Conservation (phyloP, 345 rosid species). For the Syzygium aqueum region DNA sequence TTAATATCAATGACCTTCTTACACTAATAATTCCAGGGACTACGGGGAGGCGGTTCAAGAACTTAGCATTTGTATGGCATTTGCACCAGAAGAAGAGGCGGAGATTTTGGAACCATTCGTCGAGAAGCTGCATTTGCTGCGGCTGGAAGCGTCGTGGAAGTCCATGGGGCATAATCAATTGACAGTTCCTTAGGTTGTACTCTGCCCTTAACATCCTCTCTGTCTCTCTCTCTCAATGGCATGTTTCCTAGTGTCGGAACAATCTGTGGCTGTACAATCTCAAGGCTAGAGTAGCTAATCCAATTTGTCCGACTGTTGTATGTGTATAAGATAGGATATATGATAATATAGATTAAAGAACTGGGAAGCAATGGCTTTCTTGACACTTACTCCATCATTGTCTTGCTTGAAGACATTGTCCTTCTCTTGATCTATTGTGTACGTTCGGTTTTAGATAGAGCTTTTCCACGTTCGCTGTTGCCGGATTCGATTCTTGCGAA, state of each 20-base stretch:
- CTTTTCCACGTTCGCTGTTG: background rate
- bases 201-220: background rate
- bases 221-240: background rate
- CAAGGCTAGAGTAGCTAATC: background rate
- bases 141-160: conserved; percentile 61
- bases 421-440: background rate
- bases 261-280: background rate
- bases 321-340: background rate
- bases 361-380: background rate
- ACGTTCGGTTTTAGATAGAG: background rate
- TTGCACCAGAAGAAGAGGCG: conserved; percentile 73
- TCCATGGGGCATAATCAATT: conserved; percentile 52
- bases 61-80: conserved; percentile 91
- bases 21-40: conserved; percentile 28
- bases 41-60: conserved; percentile 80
- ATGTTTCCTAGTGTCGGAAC: background rate
- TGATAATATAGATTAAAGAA: background rate
- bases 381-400: background rate
- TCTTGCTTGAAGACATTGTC: background rate
- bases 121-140: conserved; percentile 73
- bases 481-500: background rate
- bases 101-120: conserved; percentile 56
- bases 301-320: background rate
- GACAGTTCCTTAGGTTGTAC: conserved; percentile 32
- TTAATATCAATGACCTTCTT: background rate